Evolutionary conservation across 345 rosid genomes (phyloP).

Genomic region (Gossypioides kirkii): DNA sequence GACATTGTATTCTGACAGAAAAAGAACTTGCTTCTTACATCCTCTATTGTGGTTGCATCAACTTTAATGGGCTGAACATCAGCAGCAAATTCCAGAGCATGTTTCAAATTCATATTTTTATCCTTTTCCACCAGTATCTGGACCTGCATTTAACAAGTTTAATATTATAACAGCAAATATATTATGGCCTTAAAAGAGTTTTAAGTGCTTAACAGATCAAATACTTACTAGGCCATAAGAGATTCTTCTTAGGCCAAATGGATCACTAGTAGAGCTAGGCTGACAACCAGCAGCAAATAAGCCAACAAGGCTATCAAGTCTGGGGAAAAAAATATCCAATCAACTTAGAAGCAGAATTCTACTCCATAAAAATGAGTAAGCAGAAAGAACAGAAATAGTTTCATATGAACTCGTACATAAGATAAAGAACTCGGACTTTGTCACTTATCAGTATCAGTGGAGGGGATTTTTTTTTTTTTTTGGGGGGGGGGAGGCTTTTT

Average conservation of each 20-base stretch:
- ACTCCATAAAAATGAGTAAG: neutral
- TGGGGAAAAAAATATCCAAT: slow-evolving; percentile 27
- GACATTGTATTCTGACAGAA: neutral
- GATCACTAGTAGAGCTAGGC: slow-evolving; percentile 90
- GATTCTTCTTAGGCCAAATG: slow-evolving; percentile 90
- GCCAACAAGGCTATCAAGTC: slow-evolving; percentile 92
- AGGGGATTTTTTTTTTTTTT: too few relatives aligned
- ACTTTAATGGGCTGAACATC: slow-evolving; percentile 66
- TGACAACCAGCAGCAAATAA: slow-evolving; percentile 97
- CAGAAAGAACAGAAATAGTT: neutral
- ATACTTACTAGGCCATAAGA: slow-evolving; percentile 87
- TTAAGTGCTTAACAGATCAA: slow-evolving; percentile 2
- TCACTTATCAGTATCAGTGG: neutral
- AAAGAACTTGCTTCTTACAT: slow-evolving; percentile 49
- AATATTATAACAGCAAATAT: slow-evolving; percentile 11
- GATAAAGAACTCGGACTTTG: neutral
- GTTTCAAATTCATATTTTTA: slow-evolving; percentile 55
- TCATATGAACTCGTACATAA: neutral
- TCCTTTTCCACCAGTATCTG: slow-evolving; percentile 81
- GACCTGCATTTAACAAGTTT: slow-evolving; percentile 43
- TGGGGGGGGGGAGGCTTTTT: neutral
- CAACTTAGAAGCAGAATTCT: slow-evolving; percentile 14
- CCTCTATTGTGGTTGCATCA: slow-evolving; percentile 47
- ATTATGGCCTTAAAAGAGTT: neutral
- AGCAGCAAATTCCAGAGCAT: slow-evolving; percentile 67